phyloP scores from a whole-genome alignment of 2,329 filamentous ascomycete genomes.

The Cladosporium sp. region DNA sequence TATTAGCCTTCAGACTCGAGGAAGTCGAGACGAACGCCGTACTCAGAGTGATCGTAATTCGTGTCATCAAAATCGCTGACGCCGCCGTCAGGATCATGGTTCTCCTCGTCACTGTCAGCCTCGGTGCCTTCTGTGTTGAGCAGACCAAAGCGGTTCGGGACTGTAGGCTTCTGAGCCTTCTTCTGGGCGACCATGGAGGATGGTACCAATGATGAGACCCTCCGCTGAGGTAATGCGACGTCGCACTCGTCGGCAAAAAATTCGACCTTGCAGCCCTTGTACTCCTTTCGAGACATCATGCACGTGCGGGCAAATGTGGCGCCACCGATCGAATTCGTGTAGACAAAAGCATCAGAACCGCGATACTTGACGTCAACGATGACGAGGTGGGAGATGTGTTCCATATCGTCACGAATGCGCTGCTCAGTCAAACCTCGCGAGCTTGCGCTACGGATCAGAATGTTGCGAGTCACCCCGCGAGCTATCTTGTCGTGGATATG shows the following conservation, averaged over 20 bases:
- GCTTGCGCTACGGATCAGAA: conserved; percentile 59
- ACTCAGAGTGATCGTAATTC: background rate
- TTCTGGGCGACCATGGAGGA: conserved; percentile 29
- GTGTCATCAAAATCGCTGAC: background rate
- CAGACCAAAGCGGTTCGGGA: conserved; percentile 60
- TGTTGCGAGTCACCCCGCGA: conserved; percentile 66
- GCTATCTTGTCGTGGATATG: conserved; percentile 63
- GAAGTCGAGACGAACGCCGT: background rate
- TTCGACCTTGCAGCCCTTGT: conserved; percentile 66
- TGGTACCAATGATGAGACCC: conserved; percentile 28
- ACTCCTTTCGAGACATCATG: conserved; percentile 65
- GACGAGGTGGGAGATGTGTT: conserved; percentile 76
- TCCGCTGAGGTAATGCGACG: conserved; percentile 44
- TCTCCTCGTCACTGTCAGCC: conserved; percentile 5
- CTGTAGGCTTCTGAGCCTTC: conserved; percentile 34
- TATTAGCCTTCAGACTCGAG: background rate
- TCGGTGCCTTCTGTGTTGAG: conserved; percentile 18
- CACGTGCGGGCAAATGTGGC: conserved; percentile 72
- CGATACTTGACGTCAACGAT: conserved; percentile 62
- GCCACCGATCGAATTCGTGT: conserved; percentile 72
- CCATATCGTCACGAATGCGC: conserved; percentile 65
- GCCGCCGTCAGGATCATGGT: background rate
- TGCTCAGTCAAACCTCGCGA: conserved; percentile 55
- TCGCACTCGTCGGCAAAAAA: conserved; percentile 72
- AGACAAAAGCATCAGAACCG: conserved; percentile 60